Conservation (phyloP, 148 eudicot species). For the Chenopodium quinoa region DNA sequence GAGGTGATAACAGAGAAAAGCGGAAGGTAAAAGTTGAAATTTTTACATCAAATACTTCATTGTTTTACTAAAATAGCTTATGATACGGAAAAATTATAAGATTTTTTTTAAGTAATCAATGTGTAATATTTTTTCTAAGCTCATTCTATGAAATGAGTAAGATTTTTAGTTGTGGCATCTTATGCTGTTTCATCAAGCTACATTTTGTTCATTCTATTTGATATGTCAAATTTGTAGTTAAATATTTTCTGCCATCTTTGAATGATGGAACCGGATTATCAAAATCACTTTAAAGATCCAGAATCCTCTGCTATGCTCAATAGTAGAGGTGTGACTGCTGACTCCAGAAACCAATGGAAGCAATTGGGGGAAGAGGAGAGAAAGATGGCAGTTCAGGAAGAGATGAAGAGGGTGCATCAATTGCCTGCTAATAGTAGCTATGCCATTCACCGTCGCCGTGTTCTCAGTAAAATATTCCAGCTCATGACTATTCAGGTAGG, state of each 20-base stretch:
- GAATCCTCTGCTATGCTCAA: constrained; percentile 19
- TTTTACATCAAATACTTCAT: no score
- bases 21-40: no score
- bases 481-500: constrained; percentile 75
- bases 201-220: neutral
- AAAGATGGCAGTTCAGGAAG: constrained; percentile 56
- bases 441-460: constrained; percentile 74
- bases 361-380: constrained; percentile 49
- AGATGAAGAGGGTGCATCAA: constrained; percentile 59
- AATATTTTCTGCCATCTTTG: neutral
- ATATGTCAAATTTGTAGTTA: neutral
- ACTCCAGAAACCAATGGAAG: constrained; percentile 31
- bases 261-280: constrained; percentile 17
- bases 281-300: constrained; percentile 17
- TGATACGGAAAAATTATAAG: neutral
- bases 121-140: no score
- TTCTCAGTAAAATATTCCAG: constrained; percentile 69
- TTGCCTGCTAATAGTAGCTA: constrained; percentile 71
- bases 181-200: neutral
- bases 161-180: neutral
- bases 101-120: no score
- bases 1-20: no score
- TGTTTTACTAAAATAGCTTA: neutral
- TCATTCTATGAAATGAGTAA: neutral
- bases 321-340: constrained; percentile 20